A percentile compares a stretch with the other conserved stretches of the same genome.
phyloP scores from a whole-genome alignment of 2,329 filamentous ascomycete species.

The Trichophyton simii region DNA sequence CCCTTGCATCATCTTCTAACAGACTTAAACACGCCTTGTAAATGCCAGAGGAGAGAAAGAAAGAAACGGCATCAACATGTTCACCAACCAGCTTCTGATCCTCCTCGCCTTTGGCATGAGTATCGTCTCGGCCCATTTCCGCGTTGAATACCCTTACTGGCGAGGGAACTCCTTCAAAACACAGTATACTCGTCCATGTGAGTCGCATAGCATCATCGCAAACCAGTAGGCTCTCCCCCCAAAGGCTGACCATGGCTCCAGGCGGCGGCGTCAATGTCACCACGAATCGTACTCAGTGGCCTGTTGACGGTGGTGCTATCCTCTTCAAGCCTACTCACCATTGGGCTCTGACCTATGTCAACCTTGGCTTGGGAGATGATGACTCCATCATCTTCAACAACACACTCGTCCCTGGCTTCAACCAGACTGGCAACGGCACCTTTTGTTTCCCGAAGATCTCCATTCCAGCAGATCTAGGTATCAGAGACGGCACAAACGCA shows the following conservation, averaged over 20 bases:
- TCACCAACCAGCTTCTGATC: background rate
- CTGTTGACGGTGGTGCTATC: conserved; percentile 32
- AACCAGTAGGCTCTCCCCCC: background rate
- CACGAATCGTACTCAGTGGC: conserved; percentile 37
- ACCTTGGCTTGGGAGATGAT: conserved; percentile 31
- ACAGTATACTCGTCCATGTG: conserved; percentile 33
- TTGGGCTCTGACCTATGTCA: conserved; percentile 36
- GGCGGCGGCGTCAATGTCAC: conserved; percentile 31
- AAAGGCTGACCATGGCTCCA: conserved; percentile 11
- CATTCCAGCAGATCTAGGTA: conserved; percentile 19
- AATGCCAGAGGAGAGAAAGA: too few species aligned
- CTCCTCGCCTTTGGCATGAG: conserved; percentile 3
- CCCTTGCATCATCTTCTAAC: too few species aligned
- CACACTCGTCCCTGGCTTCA: conserved; percentile 32
- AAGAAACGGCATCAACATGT: background rate
- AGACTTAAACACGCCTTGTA: too few species aligned
- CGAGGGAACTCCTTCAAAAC: conserved; percentile 32
- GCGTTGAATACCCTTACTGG: conserved; percentile 23
- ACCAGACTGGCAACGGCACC: conserved; percentile 36
- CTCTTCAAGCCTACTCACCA: conserved; percentile 30
- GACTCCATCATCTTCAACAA: conserved; percentile 36
- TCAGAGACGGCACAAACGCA: conserved; percentile 29
- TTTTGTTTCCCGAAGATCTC: conserved; percentile 33
- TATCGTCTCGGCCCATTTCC: conserved; percentile 18
- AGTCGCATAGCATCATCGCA: conserved; percentile 7